Percentiles rank a stretch among this genome's conserved stretches.
phyloP scores from a whole-genome alignment of 2,329 filamentous ascomycete species.

The Graphiopsis chlorocephala region DNA sequence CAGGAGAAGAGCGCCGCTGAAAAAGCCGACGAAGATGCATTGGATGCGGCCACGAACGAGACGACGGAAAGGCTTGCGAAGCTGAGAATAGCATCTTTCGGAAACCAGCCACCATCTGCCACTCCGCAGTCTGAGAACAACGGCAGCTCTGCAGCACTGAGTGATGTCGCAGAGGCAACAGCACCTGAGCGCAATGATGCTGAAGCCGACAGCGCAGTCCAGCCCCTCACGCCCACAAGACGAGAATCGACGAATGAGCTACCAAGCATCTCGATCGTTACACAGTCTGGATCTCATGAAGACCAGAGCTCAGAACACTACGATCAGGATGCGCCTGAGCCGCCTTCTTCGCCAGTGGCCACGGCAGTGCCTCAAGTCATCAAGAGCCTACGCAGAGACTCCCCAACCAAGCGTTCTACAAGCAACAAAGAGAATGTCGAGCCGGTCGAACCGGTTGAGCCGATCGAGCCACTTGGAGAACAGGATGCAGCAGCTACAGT shows the following conservation, averaged over 20 bases:
- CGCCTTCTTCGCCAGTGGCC: constrained; percentile 21
- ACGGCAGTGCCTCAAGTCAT: constrained; percentile 26
- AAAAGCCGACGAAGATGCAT: neutral
- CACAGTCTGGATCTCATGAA: neutral
- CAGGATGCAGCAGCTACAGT: neutral
- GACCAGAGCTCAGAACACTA: neutral
- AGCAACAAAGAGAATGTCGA: constrained; percentile 35
- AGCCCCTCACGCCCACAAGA: neutral
- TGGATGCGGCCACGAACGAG: constrained; percentile 10
- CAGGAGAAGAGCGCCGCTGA: neutral
- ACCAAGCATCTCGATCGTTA: neutral
- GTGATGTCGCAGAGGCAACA: neutral
- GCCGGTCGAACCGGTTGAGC: constrained; percentile 20
- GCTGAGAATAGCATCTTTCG: neutral
- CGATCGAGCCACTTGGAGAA: neutral
- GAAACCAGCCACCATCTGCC: neutral
- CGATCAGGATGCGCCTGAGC: constrained; percentile 10
- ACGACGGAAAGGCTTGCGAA: constrained; percentile 12
- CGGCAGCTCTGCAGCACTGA: neutral
- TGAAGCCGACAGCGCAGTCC: neutral
- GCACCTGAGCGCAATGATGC: neutral
- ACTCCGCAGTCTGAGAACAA: neutral
- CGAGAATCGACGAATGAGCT: neutral
- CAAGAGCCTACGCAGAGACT: constrained; percentile 26
- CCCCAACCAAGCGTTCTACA: constrained; percentile 27